Percentiles rank a stretch among this genome's conserved stretches.
Conservation (phyloP, 805 yeast species). For the Saturnispora quitensis region DNA sequence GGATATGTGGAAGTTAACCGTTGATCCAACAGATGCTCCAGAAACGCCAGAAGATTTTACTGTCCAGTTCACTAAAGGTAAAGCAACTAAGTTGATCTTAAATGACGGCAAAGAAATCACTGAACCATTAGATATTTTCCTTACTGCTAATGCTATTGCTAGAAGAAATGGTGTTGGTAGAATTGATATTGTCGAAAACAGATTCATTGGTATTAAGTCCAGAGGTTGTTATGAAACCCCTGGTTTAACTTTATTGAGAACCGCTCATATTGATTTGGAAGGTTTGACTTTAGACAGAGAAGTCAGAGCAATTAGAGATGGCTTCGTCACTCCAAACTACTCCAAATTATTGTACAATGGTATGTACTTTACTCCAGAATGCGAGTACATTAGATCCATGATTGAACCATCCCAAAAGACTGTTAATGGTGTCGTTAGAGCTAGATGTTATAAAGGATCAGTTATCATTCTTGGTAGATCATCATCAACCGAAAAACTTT, state of each 20-base stretch:
- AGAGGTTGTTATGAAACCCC: constrained; percentile 99
- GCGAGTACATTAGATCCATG: constrained; percentile 91
- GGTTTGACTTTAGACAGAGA: constrained; percentile 96
- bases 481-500: constrained; percentile 89
- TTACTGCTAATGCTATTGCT: constrained; percentile 88
- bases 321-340: constrained; percentile 87
- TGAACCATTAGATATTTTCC: constrained; percentile 85
- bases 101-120: constrained; percentile 52
- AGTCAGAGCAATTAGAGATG: constrained; percentile 94
- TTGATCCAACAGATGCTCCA: constrained; percentile 94
- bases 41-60: constrained; percentile 82
- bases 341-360: constrained; percentile 92
- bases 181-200: constrained; percentile 97
- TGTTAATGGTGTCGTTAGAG: constrained; percentile 94
- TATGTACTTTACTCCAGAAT: constrained; percentile 96
- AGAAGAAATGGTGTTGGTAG: constrained; percentile 99
- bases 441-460: constrained; percentile 87
- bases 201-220: constrained; percentile 97
- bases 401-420: constrained; percentile 90
- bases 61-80: constrained; percentile 75
- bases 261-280: constrained; percentile 92
- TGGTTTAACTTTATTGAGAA: constrained; percentile 89
- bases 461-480: constrained; percentile 84
- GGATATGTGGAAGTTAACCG: constrained; percentile 99
- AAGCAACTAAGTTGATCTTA: constrained; percentile 73